A percentile compares a stretch with the other conserved stretches of the same genome.
phyloP scores from a whole-genome alignment of 129 eudicot species.

The Ambrosia artemisiifolia region DNA sequence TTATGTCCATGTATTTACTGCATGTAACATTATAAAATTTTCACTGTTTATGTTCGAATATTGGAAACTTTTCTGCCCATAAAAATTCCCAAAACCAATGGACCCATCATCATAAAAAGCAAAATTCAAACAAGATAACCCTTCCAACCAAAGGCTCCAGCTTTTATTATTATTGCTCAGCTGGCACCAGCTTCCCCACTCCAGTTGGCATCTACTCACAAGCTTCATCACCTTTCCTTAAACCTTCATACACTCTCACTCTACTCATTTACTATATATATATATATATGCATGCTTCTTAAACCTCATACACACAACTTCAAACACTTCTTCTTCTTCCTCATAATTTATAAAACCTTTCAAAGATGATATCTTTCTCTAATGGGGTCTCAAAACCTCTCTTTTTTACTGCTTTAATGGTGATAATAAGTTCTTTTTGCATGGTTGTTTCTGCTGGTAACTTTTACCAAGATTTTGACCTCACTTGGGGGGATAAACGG shows the following conservation, averaged over 20 bases:
- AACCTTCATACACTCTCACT: conserved; percentile 23
- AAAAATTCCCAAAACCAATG: conserved; percentile 15
- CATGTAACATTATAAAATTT: neutral
- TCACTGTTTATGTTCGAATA: neutral
- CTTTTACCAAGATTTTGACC: conserved; percentile 62
- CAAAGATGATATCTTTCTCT: conserved; percentile 28
- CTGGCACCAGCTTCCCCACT: conserved; percentile 55
- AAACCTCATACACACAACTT: conserved; percentile 30
- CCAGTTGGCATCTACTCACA: conserved; percentile 33
- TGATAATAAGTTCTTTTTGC: conserved; percentile 17
- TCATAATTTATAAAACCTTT: neutral
- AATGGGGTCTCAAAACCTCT: conserved; percentile 4
- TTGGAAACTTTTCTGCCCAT: neutral
- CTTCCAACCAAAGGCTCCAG: conserved; percentile 41
- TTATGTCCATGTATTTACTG: no score
- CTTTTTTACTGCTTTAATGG: conserved; percentile 8
- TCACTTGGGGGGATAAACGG: conserved; percentile 62
- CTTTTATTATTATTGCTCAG: conserved; percentile 41
- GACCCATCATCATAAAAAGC: conserved; percentile 18
- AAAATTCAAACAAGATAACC: conserved; percentile 20
- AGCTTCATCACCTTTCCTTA: conserved; percentile 32
- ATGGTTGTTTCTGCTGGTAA: conserved; percentile 48
- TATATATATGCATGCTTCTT: conserved; percentile 30
- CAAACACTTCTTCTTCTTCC: neutral
- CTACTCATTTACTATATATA: conserved; percentile 35